These are phyloP conservation scores for Gentiana macrophylla DNA, from an alignment of 257 asterid species.

Conservation along the genomic window DNA sequence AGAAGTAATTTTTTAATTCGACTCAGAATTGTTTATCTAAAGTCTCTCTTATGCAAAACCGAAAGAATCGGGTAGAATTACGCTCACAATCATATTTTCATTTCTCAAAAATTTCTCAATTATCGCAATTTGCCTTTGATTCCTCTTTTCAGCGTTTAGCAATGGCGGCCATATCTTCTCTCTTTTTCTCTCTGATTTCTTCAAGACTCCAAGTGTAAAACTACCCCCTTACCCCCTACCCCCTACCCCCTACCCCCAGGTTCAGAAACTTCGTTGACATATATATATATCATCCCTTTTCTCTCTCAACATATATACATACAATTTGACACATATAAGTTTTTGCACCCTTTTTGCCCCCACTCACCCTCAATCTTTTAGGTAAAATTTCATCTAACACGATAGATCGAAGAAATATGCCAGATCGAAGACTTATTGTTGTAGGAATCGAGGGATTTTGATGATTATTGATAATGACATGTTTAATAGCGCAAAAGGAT, in stretches of 20 bases:
- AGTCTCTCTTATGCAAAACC: no score
- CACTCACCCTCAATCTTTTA: conserved; percentile 4
- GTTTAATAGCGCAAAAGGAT: conserved; percentile 22
- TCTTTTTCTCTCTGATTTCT: conserved; percentile 5
- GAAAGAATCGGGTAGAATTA: no score
- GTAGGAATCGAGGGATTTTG: conserved; percentile 1
- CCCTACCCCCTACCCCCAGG: no score
- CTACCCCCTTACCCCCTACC: not conserved
- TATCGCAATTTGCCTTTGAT: no score
- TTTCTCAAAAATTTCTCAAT: no score
- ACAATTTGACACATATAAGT: conserved; percentile 6
- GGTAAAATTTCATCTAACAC: conserved; percentile 2
- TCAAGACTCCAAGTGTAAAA: not conserved
- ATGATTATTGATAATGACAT: conserved; percentile 3
- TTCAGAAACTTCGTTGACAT: no score
- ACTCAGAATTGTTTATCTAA: no score
- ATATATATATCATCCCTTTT: not conserved
- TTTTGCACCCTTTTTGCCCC: conserved; percentile 1
- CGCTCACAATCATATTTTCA: no score
- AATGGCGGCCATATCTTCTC: conserved; percentile 21
- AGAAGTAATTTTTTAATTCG: no score
- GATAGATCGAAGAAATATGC: conserved; percentile 24
- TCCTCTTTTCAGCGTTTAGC: no score
- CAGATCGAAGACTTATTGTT: conserved; percentile 17
- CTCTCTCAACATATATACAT: conserved; percentile 13